Conservation (phyloP, 257 asterid genomes). For the Striga asiatica region DNA sequence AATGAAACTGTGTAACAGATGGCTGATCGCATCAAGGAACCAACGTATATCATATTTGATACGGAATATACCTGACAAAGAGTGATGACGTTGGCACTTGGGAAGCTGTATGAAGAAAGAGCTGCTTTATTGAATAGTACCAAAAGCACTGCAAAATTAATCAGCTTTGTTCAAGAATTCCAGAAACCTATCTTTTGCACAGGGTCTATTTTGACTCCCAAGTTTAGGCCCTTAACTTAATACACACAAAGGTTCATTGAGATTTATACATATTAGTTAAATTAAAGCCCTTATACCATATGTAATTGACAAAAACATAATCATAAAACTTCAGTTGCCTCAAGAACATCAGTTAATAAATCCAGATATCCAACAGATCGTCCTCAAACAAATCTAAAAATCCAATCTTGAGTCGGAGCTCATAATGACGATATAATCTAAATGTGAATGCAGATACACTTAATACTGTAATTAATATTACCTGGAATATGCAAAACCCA, state of each 20-base stretch:
- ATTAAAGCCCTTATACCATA: too few relatives aligned
- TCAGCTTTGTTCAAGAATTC: neutral
- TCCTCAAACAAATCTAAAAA: slow-evolving; percentile 9
- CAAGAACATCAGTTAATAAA: too few relatives aligned
- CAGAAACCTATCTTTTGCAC: neutral
- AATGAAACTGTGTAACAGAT: neutral
- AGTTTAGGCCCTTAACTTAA: neutral
- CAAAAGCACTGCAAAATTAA: slow-evolving; percentile 71
- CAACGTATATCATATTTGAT: neutral
- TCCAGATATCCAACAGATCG: too few relatives aligned
- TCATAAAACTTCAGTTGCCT: too few relatives aligned
- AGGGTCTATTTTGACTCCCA: slow-evolving; percentile 5
- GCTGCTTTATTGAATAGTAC: slow-evolving; percentile 97
- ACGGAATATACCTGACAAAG: slow-evolving; percentile 69
- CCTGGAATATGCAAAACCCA: too few relatives aligned
- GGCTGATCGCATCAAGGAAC: neutral
- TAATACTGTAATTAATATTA: too few relatives aligned
- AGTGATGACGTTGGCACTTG: slow-evolving; percentile 91
- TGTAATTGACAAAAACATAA: too few relatives aligned
- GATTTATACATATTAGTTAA: too few relatives aligned
- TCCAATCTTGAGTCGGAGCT: neutral
- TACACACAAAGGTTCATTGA: too few relatives aligned
- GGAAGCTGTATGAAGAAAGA: slow-evolving; percentile 92
- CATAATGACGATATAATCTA: too few relatives aligned
- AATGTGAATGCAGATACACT: too few relatives aligned